Percentiles rank a stretch among this genome's conserved stretches.
Conservation (phyloP, 352 stramenopile genomes). For the Nothophytophthora sp. region DNA sequence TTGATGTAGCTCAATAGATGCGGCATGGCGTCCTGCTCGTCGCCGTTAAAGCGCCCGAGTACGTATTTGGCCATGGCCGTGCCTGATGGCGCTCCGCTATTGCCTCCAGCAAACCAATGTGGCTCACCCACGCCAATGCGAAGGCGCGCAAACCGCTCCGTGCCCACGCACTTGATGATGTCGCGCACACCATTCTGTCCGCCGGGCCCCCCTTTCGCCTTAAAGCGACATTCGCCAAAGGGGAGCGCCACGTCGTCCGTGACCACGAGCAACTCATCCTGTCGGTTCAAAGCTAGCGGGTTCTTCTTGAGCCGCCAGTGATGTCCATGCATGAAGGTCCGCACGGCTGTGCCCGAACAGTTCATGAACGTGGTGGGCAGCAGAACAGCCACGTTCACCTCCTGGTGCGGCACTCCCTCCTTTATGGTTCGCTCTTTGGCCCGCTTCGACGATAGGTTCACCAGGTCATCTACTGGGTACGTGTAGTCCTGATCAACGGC, state of each 20-base stretch:
- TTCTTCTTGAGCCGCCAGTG: constrained; percentile 88
- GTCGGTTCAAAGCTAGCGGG: constrained; percentile 68
- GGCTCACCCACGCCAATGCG: constrained; percentile 80
- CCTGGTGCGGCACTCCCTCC: constrained; percentile 70
- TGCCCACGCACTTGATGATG: constrained; percentile 84
- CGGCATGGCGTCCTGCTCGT: constrained; percentile 77
- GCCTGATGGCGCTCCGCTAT: constrained; percentile 66
- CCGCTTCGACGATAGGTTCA: constrained; percentile 72
- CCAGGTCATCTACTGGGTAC: constrained; percentile 69
- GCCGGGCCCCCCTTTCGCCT: constrained; percentile 69
- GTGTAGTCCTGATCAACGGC: constrained; percentile 30
- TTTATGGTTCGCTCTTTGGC: constrained; percentile 74
- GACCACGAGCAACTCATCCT: constrained; percentile 85
- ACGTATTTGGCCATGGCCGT: constrained; percentile 87
- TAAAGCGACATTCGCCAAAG: constrained; percentile 84
- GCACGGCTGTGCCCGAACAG: constrained; percentile 72
- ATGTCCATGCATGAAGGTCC: constrained; percentile 79
- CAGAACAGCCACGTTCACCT: constrained; percentile 78
- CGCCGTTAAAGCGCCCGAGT: constrained; percentile 68
- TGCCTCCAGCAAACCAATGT: constrained; percentile 74
- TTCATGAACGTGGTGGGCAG: constrained; percentile 88
- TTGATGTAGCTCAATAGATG: constrained; percentile 67
- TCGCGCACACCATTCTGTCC: constrained; percentile 85
- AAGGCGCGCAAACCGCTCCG: constrained; percentile 81
- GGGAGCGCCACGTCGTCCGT: constrained; percentile 81